Evolutionary conservation across 805 yeast species (phyloP).

Genomic region (Wickerhamomyces mucosus): DNA sequence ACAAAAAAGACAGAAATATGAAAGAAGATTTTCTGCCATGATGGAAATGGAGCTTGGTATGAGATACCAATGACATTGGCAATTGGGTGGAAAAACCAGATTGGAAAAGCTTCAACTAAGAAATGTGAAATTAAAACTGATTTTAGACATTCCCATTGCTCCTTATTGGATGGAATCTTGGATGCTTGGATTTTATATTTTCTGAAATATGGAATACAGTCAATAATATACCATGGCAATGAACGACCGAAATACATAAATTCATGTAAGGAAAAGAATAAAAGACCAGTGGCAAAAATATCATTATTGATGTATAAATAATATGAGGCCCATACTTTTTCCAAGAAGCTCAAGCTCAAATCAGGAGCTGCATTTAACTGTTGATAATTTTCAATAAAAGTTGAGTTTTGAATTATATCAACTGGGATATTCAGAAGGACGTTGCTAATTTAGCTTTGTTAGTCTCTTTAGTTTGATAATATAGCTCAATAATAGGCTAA

Average conservation of each 20-base stretch:
- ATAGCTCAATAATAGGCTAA: too few species aligned
- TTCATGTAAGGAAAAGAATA: constrained; percentile 77
- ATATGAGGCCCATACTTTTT: constrained; percentile 79
- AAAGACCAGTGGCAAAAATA: constrained; percentile 78
- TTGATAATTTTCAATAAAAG: constrained; percentile 4
- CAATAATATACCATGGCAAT: constrained; percentile 85
- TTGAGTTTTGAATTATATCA: background rate
- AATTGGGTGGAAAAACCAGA: constrained; percentile 92
- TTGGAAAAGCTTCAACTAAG: constrained; percentile 88
- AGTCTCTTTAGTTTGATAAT: too few species aligned
- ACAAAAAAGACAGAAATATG: constrained; percentile 77
- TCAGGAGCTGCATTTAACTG: constrained; percentile 2
- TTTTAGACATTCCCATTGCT: constrained; percentile 88
- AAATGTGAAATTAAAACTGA: constrained; percentile 77
- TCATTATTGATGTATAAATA: constrained; percentile 78
- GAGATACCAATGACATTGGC: constrained; percentile 71
- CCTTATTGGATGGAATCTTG: constrained; percentile 64
- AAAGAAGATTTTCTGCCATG: constrained; percentile 38
- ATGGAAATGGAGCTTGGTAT: constrained; percentile 77
- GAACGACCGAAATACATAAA: constrained; percentile 83
- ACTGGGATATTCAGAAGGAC: constrained; percentile 1
- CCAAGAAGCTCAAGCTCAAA: constrained; percentile 27
- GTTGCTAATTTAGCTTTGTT: background rate
- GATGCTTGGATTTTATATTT: constrained; percentile 83
- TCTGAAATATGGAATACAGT: constrained; percentile 72